These are phyloP conservation scores for Colletotrichum orbiculare DNA, from an alignment of 2,329 filamentous ascomycete genomes.

Conservation along the genomic window DNA sequence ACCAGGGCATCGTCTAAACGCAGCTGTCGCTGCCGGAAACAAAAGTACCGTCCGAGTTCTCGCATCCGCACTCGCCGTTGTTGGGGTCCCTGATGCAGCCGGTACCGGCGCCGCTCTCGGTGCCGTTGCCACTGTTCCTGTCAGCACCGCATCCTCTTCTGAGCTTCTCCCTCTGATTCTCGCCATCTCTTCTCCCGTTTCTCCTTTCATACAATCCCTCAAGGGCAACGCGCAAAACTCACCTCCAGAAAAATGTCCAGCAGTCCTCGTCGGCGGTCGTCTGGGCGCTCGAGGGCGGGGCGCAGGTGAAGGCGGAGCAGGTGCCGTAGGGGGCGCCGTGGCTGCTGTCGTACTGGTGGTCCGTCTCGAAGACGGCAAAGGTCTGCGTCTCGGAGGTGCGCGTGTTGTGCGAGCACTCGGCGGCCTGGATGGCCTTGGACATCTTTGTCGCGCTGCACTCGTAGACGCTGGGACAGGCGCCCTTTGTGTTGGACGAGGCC, in stretches of 20 bases:
- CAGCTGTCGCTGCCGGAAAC: slow-evolving; percentile 27
- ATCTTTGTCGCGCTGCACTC: slow-evolving; percentile 30
- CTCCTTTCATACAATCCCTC: not conserved
- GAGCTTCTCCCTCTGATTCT: too few relatives aligned
- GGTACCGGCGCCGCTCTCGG: slow-evolving; percentile 9
- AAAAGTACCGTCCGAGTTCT: slow-evolving; percentile 34
- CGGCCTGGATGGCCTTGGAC: slow-evolving; percentile 36
- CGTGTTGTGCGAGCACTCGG: slow-evolving; percentile 36
- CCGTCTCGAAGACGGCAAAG: slow-evolving; percentile 33
- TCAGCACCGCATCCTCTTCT: too few relatives aligned
- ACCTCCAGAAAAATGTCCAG: slow-evolving; percentile 37
- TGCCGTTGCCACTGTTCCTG: slow-evolving; percentile 10
- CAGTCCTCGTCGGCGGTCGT: slow-evolving; percentile 29
- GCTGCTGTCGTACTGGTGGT: slow-evolving; percentile 30
- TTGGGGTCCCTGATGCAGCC: slow-evolving; percentile 33
- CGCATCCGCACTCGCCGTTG: slow-evolving; percentile 33
- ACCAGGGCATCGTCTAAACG: not conserved
- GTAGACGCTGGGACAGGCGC: slow-evolving; percentile 28
- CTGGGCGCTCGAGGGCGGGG: slow-evolving; percentile 11
- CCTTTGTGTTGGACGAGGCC: slow-evolving; percentile 35
- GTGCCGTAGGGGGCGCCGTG: slow-evolving; percentile 31
- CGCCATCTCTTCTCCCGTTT: not conserved
- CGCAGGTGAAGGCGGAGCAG: slow-evolving; percentile 32
- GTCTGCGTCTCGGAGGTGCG: slow-evolving; percentile 33
- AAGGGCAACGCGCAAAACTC: not conserved